Percentiles rank a stretch among this genome's conserved stretches.
Evolutionary conservation across 1,284 basidiomycete genomes (phyloP).

Genomic region (Mycosarcoma mackinlayi): DNA sequence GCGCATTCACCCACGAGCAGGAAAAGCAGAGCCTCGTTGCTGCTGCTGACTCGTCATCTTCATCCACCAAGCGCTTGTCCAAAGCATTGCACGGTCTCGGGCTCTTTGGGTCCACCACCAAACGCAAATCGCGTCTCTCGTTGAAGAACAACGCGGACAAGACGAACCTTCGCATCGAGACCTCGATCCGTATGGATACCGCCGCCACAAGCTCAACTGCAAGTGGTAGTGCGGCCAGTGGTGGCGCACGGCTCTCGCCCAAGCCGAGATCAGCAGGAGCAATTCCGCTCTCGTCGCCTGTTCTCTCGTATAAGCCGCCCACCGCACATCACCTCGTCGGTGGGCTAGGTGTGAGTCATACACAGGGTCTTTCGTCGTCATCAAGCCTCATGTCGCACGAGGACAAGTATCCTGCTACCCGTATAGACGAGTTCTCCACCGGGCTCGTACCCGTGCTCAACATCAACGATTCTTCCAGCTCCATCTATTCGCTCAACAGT

Average conservation of each 20-base stretch:
- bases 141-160: slow-evolving; percentile 3
- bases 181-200: slow-evolving; percentile 13
- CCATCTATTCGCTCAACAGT: slow-evolving; percentile 12
- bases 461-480: slow-evolving; percentile 25
- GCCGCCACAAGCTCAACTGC: neutral
- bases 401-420: slow-evolving; percentile 27
- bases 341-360: slow-evolving; percentile 16
- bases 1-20: slow-evolving; percentile 8
- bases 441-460: slow-evolving; percentile 38
- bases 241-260: neutral
- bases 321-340: slow-evolving; percentile 23
- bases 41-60: neutral
- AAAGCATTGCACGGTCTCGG: slow-evolving; percentile 28
- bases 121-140: slow-evolving; percentile 13
- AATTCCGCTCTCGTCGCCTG: slow-evolving; percentile 14
- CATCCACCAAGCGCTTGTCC: slow-evolving; percentile 21
- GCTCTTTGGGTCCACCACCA: slow-evolving; percentile 19
- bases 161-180: slow-evolving; percentile 24
- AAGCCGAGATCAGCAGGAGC: neutral
- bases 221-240: neutral
- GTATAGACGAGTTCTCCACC: slow-evolving; percentile 21
- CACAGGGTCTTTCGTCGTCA: slow-evolving; percentile 20
- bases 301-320: slow-evolving; percentile 12
- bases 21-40: slow-evolving; percentile 16
- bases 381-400: slow-evolving; percentile 23